Evolutionary conservation across 371 early-diverging fungal species (phyloP).

Genomic region (Mortierella sp.): DNA sequence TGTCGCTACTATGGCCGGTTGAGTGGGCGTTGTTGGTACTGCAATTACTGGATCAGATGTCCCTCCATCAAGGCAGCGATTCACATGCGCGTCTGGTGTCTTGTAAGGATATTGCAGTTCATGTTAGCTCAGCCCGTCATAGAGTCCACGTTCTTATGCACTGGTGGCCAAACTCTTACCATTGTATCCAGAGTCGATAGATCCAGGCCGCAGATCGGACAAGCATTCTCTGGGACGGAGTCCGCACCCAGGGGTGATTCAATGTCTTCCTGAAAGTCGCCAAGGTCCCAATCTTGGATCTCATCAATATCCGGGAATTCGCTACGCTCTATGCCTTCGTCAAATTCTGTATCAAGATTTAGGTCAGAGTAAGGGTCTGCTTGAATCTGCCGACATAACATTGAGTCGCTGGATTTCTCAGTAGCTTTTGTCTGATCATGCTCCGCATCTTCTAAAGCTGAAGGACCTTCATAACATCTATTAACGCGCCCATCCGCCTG

Average conservation of each 20-base stretch:
- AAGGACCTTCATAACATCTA: conserved; percentile 14
- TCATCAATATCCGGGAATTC: conserved; percentile 30
- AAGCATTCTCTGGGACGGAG: conserved; percentile 32
- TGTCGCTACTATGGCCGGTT: neutral
- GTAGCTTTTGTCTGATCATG: neutral
- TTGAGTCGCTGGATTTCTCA: neutral
- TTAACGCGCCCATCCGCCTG: conserved; percentile 18
- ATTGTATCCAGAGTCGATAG: conserved; percentile 29
- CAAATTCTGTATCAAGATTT: neutral
- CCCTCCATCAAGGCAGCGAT: conserved; percentile 46
- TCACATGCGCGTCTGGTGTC: conserved; percentile 54
- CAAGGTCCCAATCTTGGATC: conserved; percentile 37
- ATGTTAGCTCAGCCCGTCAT: neutral
- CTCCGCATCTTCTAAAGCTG: conserved; percentile 8
- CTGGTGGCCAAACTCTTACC: conserved; percentile 9
- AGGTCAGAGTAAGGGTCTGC: neutral
- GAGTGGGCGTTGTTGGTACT: neutral
- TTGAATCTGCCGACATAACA: neutral
- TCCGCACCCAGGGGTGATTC: neutral
- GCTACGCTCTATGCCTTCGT: conserved; percentile 1
- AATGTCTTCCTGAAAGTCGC: conserved; percentile 24
- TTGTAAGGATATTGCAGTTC: neutral
- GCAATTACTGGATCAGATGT: conserved; percentile 1
- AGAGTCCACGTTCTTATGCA: neutral
- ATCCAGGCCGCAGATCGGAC: conserved; percentile 41